phyloP scores from a whole-genome alignment of 768 basidiomycete genomes.

The Pleurotus platypus region DNA sequence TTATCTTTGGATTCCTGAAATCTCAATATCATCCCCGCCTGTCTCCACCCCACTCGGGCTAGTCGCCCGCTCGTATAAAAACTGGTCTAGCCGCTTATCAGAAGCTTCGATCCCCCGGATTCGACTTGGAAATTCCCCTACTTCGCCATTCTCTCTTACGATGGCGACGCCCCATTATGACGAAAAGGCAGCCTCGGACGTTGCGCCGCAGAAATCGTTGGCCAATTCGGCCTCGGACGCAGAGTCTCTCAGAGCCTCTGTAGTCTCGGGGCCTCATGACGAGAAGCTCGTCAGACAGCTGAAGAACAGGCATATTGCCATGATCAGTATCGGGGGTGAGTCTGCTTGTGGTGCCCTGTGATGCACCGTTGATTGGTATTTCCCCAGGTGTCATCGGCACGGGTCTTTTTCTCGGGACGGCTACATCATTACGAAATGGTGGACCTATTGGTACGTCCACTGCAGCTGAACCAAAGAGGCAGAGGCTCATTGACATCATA shows the following conservation, averaged over 20 bases:
- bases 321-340: conserved; percentile 56
- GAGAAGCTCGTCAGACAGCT: conserved; percentile 52
- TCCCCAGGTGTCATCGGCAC: conserved; percentile 18
- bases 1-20: conserved; percentile 3
- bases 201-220: neutral
- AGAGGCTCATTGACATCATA: conserved; percentile 10
- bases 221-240: conserved; percentile 13
- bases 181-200: conserved; percentile 3
- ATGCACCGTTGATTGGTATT: neutral
- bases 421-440: conserved; percentile 41
- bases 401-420: conserved; percentile 71
- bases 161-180: neutral
- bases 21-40: neutral
- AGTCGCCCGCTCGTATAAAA: neutral
- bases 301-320: conserved; percentile 77
- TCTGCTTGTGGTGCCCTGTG: neutral
- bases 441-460: conserved; percentile 58
- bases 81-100: neutral
- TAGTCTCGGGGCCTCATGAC: conserved; percentile 6
- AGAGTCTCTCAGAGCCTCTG: conserved; percentile 15
- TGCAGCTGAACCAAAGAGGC: too few relatives aligned
- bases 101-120: neutral
- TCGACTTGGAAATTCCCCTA: neutral
- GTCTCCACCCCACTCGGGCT: conserved; percentile 1
- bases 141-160: neutral